phyloP scores from a whole-genome alignment of 805 yeast species.

The Lachancea sp. region DNA sequence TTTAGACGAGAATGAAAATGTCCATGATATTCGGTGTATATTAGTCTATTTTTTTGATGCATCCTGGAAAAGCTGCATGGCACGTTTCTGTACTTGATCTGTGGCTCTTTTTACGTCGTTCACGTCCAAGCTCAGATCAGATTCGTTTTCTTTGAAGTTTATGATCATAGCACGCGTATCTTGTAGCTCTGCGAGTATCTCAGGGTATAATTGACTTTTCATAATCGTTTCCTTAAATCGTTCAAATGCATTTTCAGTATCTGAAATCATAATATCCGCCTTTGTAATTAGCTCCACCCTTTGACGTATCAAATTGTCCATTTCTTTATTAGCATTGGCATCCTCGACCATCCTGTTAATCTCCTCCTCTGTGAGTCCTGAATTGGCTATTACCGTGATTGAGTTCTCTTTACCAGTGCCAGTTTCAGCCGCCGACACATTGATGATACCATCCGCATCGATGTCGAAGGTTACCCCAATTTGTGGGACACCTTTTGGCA shows the following conservation, averaged over 20 bases:
- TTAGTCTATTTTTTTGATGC: constrained; percentile 14
- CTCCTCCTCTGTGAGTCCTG: constrained; percentile 65
- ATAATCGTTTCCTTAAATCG: constrained; percentile 48
- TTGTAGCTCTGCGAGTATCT: constrained; percentile 43
- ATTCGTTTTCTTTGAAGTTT: constrained; percentile 47
- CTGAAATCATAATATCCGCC: constrained; percentile 71
- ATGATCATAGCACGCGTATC: constrained; percentile 39
- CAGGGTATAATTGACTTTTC: constrained; percentile 42
- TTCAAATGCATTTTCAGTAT: constrained; percentile 74
- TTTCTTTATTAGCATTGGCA: constrained; percentile 55
- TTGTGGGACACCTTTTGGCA: constrained; percentile 77
- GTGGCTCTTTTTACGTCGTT: constrained; percentile 57
- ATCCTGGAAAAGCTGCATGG: constrained; percentile 58
- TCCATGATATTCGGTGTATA: neutral
- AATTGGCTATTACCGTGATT: constrained; percentile 62
- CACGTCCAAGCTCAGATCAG: constrained; percentile 40
- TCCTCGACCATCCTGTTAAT: constrained; percentile 57
- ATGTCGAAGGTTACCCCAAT: constrained; percentile 70
- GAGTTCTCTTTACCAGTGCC: constrained; percentile 65
- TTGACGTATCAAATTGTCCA: constrained; percentile 53
- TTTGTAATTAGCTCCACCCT: constrained; percentile 65
- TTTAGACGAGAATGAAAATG: neutral
- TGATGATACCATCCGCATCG: constrained; percentile 78
- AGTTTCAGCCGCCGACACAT: constrained; percentile 75
- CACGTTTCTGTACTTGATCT: constrained; percentile 62